A percentile compares a stretch with the other conserved stretches of the same genome.
Evolutionary conservation across 129 eudicot species (phyloP).

Genomic region (carrot (Daucus carota)): DNA sequence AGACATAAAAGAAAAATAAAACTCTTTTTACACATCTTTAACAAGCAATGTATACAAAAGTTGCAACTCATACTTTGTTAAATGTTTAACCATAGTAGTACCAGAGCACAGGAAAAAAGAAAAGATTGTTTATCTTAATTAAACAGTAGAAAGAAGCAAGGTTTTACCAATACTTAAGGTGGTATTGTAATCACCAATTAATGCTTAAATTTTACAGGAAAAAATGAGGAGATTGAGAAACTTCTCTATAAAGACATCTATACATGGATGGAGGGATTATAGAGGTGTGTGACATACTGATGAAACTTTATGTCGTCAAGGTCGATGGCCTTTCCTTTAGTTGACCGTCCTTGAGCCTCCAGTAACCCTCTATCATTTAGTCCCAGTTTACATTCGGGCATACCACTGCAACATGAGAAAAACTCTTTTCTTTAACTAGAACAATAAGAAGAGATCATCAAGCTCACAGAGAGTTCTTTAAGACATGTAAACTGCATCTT

Average conservation of each 20-base stretch:
- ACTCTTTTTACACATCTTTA: neutral
- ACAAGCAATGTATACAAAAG: neutral
- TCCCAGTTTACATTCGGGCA: slow-evolving; percentile 99
- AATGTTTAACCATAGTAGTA: neutral
- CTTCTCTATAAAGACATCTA: no score
- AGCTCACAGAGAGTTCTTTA: neutral
- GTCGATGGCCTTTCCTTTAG: slow-evolving; percentile 95
- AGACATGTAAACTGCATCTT: neutral
- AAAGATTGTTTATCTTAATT: neutral
- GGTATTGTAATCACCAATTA: neutral
- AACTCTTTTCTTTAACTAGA: slow-evolving; percentile 5
- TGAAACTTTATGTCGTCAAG: slow-evolving; percentile 94
- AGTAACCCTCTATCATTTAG: slow-evolving; percentile 86
- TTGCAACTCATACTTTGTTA: neutral
- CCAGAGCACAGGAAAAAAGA: neutral
- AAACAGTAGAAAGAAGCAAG: neutral
- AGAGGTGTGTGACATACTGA: slow-evolving; percentile 48
- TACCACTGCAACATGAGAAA: slow-evolving; percentile 59
- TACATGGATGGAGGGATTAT: neutral
- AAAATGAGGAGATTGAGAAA: neutral
- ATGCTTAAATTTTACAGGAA: neutral
- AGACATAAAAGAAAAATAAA: neutral
- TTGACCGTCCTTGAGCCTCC: slow-evolving; percentile 93
- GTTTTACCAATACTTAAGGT: neutral
- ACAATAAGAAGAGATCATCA: neutral